A percentile compares a stretch with the other conserved stretches of the same genome.
These are phyloP conservation scores for Agapanthus africanus DNA, from an alignment of 106 monocot species.

Conservation along the genomic window DNA sequence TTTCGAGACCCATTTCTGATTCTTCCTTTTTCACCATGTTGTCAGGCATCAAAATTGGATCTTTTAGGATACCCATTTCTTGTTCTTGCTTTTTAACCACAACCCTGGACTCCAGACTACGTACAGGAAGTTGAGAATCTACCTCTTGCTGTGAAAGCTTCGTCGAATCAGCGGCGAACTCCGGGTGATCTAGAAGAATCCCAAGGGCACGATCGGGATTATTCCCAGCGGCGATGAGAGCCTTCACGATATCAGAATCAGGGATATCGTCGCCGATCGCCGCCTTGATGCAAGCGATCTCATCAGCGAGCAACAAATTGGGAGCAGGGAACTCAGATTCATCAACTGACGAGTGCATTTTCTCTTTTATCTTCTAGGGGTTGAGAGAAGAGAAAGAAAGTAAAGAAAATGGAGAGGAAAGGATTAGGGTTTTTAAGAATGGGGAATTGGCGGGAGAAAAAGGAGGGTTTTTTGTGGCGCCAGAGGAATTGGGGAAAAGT, in stretches of 20 bases:
- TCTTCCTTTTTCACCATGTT: conserved; percentile 13
- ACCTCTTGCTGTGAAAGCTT: conserved; percentile 1
- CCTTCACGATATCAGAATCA: conserved; percentile 27
- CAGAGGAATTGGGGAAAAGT: no score
- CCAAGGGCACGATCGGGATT: conserved; percentile 62
- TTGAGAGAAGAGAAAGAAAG: neutral
- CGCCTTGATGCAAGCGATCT: conserved; percentile 32
- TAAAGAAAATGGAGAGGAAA: neutral
- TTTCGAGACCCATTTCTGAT: neutral
- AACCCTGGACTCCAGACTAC: neutral
- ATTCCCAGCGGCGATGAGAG: conserved; percentile 46
- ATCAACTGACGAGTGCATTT: neutral
- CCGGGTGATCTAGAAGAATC: conserved; percentile 48
- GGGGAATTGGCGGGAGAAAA: neutral
- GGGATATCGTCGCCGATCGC: conserved; percentile 23
- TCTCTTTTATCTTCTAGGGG: neutral
- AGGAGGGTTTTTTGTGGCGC: neutral
- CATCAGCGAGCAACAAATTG: conserved; percentile 28
- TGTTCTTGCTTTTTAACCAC: conserved; percentile 13
- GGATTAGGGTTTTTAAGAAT: neutral
- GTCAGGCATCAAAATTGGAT: neutral
- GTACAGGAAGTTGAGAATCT: neutral
- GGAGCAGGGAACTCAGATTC: conserved; percentile 7
- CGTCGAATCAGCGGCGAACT: neutral
- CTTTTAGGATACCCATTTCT: neutral